Base-by-base conservation (phyloP, 169 alveolate species). In the Eimeria tenella region DNA sequence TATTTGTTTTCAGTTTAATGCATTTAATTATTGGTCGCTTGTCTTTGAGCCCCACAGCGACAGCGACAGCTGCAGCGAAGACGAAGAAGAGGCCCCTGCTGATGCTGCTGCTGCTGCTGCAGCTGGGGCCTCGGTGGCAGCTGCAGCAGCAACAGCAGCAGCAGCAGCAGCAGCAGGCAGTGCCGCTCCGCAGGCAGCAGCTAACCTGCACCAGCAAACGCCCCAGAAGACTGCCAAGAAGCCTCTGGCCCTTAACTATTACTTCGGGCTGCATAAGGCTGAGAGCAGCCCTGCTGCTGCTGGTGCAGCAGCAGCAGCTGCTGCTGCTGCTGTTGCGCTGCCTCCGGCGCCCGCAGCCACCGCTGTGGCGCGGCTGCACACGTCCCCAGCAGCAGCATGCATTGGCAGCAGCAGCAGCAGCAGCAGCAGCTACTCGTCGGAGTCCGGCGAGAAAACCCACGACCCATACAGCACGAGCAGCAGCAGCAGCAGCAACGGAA, bases 1-100 rank as follows among this genome's bases (percentile, higher is more conserved):
- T 8, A 11, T 53, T 68, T 90, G 94, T 62, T 49, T 91, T 15
- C 94, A 91, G 94, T 91, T 79, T 86, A 91, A 79, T 81, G 77
- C 94, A 23, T 91, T 91, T 75, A 91, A 91, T 23, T 91, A 75
- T 65, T 91, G 94, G 94, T 79, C 91, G n/a, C 60, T 91, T n/a
- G 70, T 63, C 42, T 49, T 86, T 70, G 93, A 86, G 83, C 93
- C 93, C 19, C 93, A 50, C 13, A 68, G 23, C 52, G 93, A 86
- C 70, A 68, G 83, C 56, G 93, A 62, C n/a, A 83, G 74, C 11
- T 65, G 83, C 81, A 65, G 74, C 83, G 74, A 49, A 53, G 93
- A 86, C 91, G 91, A 83, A 62, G 91, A 42, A 19, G 91, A 83
- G 63, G 60, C 25, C 23, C 21, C 79, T n/a, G 10, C 62, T 4